Conservation (phyloP, 139 green algal species). For the Chlamydomonas schloesseri region DNA sequence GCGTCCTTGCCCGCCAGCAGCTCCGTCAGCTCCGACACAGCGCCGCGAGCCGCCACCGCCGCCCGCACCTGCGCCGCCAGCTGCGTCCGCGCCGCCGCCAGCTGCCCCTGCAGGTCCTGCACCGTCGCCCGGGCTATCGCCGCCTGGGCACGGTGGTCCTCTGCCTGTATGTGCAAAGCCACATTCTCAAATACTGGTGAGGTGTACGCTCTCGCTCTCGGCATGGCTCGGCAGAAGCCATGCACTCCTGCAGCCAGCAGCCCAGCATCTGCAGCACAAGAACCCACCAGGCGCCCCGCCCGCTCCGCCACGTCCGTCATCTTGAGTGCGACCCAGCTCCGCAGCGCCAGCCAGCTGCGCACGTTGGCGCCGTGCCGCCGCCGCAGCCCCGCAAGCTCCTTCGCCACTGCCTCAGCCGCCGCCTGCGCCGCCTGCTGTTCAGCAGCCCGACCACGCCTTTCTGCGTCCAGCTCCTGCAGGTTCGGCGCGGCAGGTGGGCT, state of each 20-base stretch:
- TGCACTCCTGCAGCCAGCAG: neutral
- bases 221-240: no score
- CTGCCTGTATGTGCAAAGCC: neutral
- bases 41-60: neutral
- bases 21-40: neutral
- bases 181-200: no score
- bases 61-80: neutral
- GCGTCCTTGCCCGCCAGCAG: neutral
- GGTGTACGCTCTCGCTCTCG: no score
- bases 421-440: neutral
- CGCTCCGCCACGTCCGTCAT: neutral
- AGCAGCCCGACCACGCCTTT: no score
- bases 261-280: neutral
- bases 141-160: neutral
- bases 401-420: neutral
- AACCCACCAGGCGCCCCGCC: slow-evolving; percentile 9
- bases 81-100: neutral
- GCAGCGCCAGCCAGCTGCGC: neutral
- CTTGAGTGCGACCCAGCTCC: neutral
- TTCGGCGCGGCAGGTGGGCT: no score
- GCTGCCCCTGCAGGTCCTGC: neutral
- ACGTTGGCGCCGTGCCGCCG: neutral
- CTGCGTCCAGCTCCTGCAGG: no score
- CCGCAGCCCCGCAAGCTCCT: neutral
- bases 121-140: neutral